Evolutionary conservation across 2,329 filamentous ascomycete genomes (phyloP), one percentile per base, ranked within the genome.

Genomic region (Cercospora brassicicola): DNA sequence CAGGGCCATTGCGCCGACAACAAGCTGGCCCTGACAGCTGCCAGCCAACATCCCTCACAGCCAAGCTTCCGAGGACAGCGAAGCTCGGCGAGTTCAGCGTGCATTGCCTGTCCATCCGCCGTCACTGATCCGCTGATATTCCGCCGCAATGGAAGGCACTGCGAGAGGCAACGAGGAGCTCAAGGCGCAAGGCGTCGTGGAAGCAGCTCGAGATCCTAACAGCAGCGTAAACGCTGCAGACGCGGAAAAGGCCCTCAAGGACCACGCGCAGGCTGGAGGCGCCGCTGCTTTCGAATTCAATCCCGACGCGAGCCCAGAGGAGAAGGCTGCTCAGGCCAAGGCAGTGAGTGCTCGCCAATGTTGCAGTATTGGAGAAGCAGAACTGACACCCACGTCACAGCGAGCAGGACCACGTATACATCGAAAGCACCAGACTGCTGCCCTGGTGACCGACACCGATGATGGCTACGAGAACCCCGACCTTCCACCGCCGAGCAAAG

Each of bases 261-360:
- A 91, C 64, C 89, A 96, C 79, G 92, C 92, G 73, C 88, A 86
- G 76, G 90, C 91, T 75, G 92, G 90, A 11, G 95, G 95, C 51
- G 88, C 91, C 26, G 83, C 90, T 31, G 94, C 93, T 71, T 95
- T 91, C 78, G 87, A 89, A 70, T 99, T 98, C 82, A 87, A 99
- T 77, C 93, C 95, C 0, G 82, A 97, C 83, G 94, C 93, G 51
- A 90, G 86, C 53, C 86, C 90, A 0, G 92, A 93, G 78, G 86
- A 96, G 80, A 99, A 99, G 84, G 90, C 87, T 69, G 90, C 90
- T 33, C 91, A 94, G 78, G 90, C 91, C 23, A 84, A 86, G 84
- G 87, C 89, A 77, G 93, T 96, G 56, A 64, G 65, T 28, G n/a
- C 1, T 11, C 2, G 55, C 48, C 5, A 31, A 20, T 59, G 18